Base-by-base conservation (phyloP, 345 rosid species). In the Brassica incana region DNA sequence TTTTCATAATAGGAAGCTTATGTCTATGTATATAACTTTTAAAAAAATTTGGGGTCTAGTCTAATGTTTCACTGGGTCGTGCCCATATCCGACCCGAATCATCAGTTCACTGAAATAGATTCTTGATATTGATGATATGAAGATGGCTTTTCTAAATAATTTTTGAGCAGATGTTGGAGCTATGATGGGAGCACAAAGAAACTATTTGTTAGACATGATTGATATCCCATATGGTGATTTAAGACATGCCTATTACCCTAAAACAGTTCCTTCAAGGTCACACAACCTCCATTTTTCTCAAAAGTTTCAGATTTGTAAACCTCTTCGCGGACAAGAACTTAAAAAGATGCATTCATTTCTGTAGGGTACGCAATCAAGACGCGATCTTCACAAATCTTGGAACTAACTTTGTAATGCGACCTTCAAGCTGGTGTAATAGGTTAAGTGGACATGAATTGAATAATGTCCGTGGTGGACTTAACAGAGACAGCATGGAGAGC, bases 251-350 rank as follows among this genome's bases (percentile, higher is more conserved):
- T 66, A 72, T 29, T 45, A 71, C 65, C 36, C 70, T 48, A 67
- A 71, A 66, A 59, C 69, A 23, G 8, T 65, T 65, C 80, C 77
- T 43, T 56, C 80, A 0, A 81, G 80, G 83, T 81, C 48, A 54
- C 62, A 58, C 8, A 73, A 8, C n/a, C 2, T 18, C 65, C 20
- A 67, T 6, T 25, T 25, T 45, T 18, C 14, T 5, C 9, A 40
- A 6, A 40, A 10, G 9, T 12, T 29, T 63, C 52, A 80, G 4
- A 69, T 64, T 18, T 63, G 33, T 29, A 2, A 10, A 48, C 33
- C 69, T 14, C 58, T 10, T 67, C 38, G 18, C 4, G 33, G 70
- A 7, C 16, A 69, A 5, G 29, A 35, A 63, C 27, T 43, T 20
- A 29, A 61, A 30, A 30, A 56, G 27, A 5, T 58, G 30, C 65